Conservation (phyloP, 345 rosid species). For the Cardamine chenopodiifolia region DNA sequence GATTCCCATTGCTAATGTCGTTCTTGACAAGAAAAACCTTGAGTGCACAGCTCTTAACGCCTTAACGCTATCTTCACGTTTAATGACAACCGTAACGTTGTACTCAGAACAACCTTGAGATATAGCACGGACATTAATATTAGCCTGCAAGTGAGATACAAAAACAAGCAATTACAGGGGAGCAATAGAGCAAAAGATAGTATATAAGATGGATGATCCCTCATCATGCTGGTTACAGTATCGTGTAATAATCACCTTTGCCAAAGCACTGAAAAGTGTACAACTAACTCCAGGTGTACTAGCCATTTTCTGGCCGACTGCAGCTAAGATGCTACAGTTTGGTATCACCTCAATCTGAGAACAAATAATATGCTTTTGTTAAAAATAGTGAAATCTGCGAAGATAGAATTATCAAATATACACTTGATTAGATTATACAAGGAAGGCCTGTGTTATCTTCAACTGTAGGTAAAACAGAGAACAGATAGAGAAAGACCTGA, state of each 20-base stretch:
- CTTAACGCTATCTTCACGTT: slow-evolving; percentile 90
- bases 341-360: slow-evolving; percentile 78
- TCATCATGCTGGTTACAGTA: slow-evolving; percentile 13
- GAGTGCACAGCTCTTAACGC: slow-evolving; percentile 98
- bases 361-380: neutral
- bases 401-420: neutral
- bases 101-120: slow-evolving; percentile 99
- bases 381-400: slow-evolving; percentile 27
- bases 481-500: slow-evolving; percentile 55
- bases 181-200: neutral
- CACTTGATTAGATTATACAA: neutral
- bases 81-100: slow-evolving; percentile 84
- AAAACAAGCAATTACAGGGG: slow-evolving; percentile 3
- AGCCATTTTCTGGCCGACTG: slow-evolving; percentile 99
- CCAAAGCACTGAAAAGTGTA: slow-evolving; percentile 93
- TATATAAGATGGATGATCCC: neutral
- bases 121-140: slow-evolving; percentile 90
- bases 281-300: slow-evolving; percentile 99
- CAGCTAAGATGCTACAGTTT: slow-evolving; percentile 93
- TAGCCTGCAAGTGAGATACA: slow-evolving; percentile 63
- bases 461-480: slow-evolving; percentile 4
- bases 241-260: slow-evolving; percentile 60
- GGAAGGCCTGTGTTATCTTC: neutral
- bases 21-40: slow-evolving; percentile 90
- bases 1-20: slow-evolving; percentile 92